Evolutionary conservation across 345 rosid species (phyloP).

Genomic region (Gossypium stocksii): DNA sequence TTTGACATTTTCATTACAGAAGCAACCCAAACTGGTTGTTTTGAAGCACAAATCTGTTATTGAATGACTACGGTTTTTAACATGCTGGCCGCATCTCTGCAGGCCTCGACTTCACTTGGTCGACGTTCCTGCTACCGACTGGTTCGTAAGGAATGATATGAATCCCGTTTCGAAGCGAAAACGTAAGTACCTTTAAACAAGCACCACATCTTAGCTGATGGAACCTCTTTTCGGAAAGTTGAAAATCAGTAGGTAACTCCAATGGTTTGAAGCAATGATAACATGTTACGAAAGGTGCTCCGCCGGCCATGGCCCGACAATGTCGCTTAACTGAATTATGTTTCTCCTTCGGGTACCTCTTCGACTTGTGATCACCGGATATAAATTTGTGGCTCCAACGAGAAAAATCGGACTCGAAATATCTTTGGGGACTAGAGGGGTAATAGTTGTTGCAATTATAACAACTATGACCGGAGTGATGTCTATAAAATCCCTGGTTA

Average conservation of each 20-base stretch:
- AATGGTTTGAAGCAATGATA: slow-evolving; percentile 47
- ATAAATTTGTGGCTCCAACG: slow-evolving; percentile 32
- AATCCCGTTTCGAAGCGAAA: slow-evolving; percentile 50
- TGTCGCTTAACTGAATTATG: slow-evolving; percentile 46
- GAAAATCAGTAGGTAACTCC: slow-evolving; percentile 81
- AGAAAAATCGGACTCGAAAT: slow-evolving; percentile 40
- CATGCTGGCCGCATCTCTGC: slow-evolving; percentile 1
- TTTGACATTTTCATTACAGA: too few relatives aligned
- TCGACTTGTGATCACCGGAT: slow-evolving; percentile 41
- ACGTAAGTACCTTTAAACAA: slow-evolving; percentile 57
- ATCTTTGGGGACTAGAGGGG: slow-evolving; percentile 55
- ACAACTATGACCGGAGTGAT: slow-evolving; percentile 30
- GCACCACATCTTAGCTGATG: slow-evolving; percentile 74
- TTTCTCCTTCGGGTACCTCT: slow-evolving; percentile 42
- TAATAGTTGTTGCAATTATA: slow-evolving; percentile 39
- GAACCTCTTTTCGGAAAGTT: slow-evolving; percentile 47
- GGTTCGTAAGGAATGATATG: slow-evolving; percentile 49
- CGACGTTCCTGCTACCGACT: background rate
- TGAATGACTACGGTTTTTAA: background rate
- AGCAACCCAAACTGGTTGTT: background rate
- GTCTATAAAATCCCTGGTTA: slow-evolving; percentile 21
- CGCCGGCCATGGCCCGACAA: slow-evolving; percentile 70
- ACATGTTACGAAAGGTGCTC: slow-evolving; percentile 72
- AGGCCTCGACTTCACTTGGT: slow-evolving; percentile 47
- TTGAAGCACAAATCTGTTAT: background rate